Conservation (phyloP, 2,329 filamentous ascomycete species). For the Hypoxylon sp. region DNA sequence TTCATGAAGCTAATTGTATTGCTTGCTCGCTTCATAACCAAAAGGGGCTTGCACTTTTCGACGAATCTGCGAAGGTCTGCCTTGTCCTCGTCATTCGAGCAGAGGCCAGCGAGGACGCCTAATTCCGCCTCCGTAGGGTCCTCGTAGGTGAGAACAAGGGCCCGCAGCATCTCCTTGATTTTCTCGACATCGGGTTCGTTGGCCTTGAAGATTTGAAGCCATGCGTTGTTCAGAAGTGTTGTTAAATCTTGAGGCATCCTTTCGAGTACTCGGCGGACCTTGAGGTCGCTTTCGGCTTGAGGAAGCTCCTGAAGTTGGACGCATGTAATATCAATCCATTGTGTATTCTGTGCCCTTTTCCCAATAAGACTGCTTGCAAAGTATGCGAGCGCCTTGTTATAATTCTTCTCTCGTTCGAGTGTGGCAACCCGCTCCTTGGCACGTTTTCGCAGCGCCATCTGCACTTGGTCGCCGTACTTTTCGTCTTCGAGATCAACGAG, state of each 20-base stretch:
- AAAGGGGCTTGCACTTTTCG: slow-evolving; percentile 58
- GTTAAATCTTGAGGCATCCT: slow-evolving; percentile 59
- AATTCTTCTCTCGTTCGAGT: slow-evolving; percentile 57
- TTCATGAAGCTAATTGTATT: slow-evolving; percentile 54
- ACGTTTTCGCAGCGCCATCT: slow-evolving; percentile 55
- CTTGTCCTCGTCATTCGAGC: slow-evolving; percentile 53
- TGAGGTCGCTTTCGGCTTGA: slow-evolving; percentile 57
- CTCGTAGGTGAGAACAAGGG: slow-evolving; percentile 59
- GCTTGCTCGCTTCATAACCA: slow-evolving; percentile 46
- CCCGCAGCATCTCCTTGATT: slow-evolving; percentile 61
- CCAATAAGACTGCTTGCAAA: slow-evolving; percentile 61
- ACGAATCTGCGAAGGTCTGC: slow-evolving; percentile 56
- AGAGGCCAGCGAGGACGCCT: slow-evolving; percentile 57
- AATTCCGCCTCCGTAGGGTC: slow-evolving; percentile 59
- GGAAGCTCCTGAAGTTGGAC: slow-evolving; percentile 60
- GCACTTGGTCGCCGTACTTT: slow-evolving; percentile 58
- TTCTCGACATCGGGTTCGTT: slow-evolving; percentile 56
- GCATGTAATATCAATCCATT: slow-evolving; percentile 62
- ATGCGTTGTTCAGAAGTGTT: slow-evolving; percentile 57
- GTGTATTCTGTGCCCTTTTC: slow-evolving; percentile 60
- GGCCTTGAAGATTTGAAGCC: slow-evolving; percentile 56
- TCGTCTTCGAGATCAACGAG: slow-evolving; percentile 58
- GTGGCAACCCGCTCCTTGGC: slow-evolving; percentile 57
- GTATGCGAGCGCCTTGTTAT: slow-evolving; percentile 60
- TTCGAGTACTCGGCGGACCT: slow-evolving; percentile 58